phyloP scores from a whole-genome alignment of 2,329 filamentous ascomycete species.

The Neonectria faginata region DNA sequence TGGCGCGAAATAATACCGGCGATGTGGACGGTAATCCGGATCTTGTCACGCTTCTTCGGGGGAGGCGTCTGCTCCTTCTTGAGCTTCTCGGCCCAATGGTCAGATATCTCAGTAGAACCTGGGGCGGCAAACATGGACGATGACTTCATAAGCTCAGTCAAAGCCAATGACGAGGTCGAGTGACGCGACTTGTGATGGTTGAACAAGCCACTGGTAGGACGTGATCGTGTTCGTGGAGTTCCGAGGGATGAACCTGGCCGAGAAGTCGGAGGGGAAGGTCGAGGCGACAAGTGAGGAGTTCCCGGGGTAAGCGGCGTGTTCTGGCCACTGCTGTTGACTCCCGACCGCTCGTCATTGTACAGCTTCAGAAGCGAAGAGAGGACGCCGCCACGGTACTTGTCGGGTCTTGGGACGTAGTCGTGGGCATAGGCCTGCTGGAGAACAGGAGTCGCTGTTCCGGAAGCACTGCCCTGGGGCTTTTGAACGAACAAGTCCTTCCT shows the following conservation, averaged over 20 bases:
- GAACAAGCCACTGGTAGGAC: conserved; percentile 55
- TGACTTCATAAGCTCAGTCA: conserved; percentile 65
- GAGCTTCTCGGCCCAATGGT: conserved; percentile 58
- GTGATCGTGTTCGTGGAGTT: conserved; percentile 49
- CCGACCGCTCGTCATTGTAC: conserved; percentile 64
- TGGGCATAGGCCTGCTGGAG: conserved; percentile 62
- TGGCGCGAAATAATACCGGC: conserved; percentile 81
- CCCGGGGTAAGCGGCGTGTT: conserved; percentile 56
- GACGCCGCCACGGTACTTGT: conserved; percentile 78
- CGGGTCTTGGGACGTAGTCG: conserved; percentile 73
- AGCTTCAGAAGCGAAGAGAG: conserved; percentile 79
- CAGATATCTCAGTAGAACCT: conserved; percentile 58
- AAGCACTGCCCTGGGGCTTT: conserved; percentile 42
- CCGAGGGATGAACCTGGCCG: conserved; percentile 54
- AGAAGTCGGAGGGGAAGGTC: conserved; percentile 55
- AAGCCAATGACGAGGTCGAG: conserved; percentile 58
- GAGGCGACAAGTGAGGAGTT: conserved; percentile 56
- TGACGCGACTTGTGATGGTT: conserved; percentile 55
- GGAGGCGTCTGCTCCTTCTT: conserved; percentile 53
- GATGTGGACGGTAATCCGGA: conserved; percentile 68
- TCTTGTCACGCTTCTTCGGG: conserved; percentile 53
- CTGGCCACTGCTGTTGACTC: conserved; percentile 52
- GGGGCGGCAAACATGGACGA: conserved; percentile 64
- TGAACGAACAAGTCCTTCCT: conserved; percentile 49
- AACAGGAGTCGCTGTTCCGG: conserved; percentile 54